Conservation (phyloP, 2,329 filamentous ascomycete species). For the Talaromyces atroroseus region DNA sequence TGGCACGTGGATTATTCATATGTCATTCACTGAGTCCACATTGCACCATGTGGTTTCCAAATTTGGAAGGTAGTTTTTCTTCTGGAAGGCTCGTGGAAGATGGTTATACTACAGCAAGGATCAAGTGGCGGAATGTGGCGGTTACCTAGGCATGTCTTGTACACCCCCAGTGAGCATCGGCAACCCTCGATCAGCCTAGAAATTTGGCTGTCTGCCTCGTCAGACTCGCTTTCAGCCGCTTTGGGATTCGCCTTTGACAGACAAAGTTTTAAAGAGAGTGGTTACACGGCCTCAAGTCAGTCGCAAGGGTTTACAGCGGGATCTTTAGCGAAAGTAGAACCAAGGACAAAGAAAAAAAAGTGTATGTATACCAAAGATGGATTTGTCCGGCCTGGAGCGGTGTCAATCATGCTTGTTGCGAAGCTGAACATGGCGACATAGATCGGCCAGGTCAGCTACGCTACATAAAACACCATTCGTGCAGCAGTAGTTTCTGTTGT, state of each 20-base stretch:
- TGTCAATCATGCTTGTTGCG: neutral
- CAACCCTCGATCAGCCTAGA: neutral
- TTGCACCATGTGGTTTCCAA: neutral
- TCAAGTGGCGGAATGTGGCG: conserved; percentile 2
- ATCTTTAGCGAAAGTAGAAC: neutral
- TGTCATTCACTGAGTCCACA: neutral
- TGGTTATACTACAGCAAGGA: neutral
- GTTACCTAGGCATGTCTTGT: neutral
- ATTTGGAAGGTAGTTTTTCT: neutral
- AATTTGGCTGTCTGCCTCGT: neutral
- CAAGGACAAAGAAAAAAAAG: neutral
- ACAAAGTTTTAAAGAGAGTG: neutral
- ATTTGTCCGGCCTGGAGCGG: too few relatives aligned
- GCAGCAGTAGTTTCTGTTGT: neutral
- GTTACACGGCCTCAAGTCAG: neutral
- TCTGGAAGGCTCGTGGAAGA: neutral
- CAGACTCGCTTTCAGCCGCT: neutral
- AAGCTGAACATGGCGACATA: neutral
- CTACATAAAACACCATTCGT: neutral
- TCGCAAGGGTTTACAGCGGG: neutral
- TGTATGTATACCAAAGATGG: too few relatives aligned
- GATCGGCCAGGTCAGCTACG: neutral
- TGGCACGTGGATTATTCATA: neutral
- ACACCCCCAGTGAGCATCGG: neutral
- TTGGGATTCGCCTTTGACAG: neutral